Conservation (phyloP, 768 basidiomycete genomes). For the Paxillus involutus region DNA sequence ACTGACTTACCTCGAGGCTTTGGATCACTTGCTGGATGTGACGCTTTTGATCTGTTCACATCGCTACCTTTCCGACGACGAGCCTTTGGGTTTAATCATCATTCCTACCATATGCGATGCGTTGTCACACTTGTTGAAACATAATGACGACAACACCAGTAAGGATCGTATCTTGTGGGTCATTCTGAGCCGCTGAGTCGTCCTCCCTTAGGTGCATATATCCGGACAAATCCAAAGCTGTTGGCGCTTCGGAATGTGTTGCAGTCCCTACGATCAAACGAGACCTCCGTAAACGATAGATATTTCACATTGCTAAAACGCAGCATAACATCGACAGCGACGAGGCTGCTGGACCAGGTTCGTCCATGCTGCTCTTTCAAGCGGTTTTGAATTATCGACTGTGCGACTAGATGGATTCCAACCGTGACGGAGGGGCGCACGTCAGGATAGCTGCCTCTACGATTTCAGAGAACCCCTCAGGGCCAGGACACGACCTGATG, state of each 20-base stretch:
- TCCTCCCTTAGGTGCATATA: constrained; percentile 10
- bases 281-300: constrained; percentile 6
- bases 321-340: constrained; percentile 28
- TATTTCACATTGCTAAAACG: constrained; percentile 33
- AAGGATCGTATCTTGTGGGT: constrained; percentile 5
- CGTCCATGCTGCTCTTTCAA: neutral
- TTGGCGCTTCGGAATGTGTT: constrained; percentile 42
- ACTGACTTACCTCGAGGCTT: constrained; percentile 42
- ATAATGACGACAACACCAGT: constrained; percentile 26
- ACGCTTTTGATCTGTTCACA: constrained; percentile 48
- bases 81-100: constrained; percentile 49
- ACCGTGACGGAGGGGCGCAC: neutral
- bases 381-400: neutral
- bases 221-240: constrained; percentile 44
- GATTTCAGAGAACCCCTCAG: neutral
- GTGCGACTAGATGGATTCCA: constrained; percentile 2
- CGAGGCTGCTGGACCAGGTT: constrained; percentile 31
- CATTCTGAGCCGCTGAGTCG: constrained; percentile 27
- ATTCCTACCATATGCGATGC: constrained; percentile 52
- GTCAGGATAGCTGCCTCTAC: neutral
- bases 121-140: constrained; percentile 38
- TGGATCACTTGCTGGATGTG: constrained; percentile 48
- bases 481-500: constrained; percentile 16
- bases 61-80: constrained; percentile 45
- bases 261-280: constrained; percentile 24